Evolutionary conservation across 2,329 filamentous ascomycete genomes (phyloP), one percentile per base, ranked within the genome.

Genomic region (Harringtonia aguacate): DNA sequence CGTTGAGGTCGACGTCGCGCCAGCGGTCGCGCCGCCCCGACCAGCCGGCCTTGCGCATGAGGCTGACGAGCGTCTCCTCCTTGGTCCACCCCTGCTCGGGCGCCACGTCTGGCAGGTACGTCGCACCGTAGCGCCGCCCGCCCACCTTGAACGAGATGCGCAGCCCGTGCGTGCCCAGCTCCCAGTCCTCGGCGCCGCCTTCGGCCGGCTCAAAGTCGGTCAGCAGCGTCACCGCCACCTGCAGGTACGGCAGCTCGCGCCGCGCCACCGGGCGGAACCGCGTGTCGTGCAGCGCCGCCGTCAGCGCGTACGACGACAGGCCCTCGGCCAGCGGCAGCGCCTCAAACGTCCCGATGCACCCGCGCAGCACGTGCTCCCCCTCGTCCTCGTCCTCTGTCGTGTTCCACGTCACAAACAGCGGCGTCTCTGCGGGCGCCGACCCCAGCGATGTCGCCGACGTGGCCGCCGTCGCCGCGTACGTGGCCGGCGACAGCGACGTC

Each of bases 11-110:
- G 18, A 95, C 79, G 47, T 86, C 81, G 52, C 74, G 74, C 90
- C 89, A 97, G 34, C 76, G 73, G 2, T 84, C 83, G 49, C 73
- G 77, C 73, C 81, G 86, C 1, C 87, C 88, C 46, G 73, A 74
- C 89, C 89, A 98, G 2, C 92, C 92, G 1, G 89, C 89, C 71
- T 98, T 98, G 47, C 86, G 75, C 82, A 95, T 92, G 58, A 97
- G 66, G 62, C 86, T 94, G 43, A 88, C 73, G 3, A 98, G 63
- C 0, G 90, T 86, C 70, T 97, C 86, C 59, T 97, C 89, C 63
- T 92, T 89, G 12, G 76, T 86, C 92, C 92, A 98, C 15, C 86
- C 89, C 61, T 97, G 92, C 68, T 98, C 92, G 1, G 75, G 68
- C 10, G 90, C 84, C 7, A 98, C 88, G 58, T 95, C 86, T 0